Percentiles rank a stretch among this genome's conserved stretches.
phyloP scores from a whole-genome alignment of 495 filamentous ascomycete species.

The Neurospora intermedia region DNA sequence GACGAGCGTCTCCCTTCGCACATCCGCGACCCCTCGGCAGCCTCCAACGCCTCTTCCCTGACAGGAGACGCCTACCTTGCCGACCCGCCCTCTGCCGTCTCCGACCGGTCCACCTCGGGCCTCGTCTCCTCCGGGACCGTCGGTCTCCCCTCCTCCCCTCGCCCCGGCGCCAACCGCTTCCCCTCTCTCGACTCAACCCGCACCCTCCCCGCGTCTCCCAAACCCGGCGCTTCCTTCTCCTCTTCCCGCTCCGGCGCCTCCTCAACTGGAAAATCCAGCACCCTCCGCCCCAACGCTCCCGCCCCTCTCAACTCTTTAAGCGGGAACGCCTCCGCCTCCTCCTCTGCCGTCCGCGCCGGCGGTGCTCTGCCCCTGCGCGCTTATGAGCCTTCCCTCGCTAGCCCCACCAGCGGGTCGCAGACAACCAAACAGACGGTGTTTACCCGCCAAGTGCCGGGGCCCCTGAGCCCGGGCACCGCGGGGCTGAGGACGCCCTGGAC shows the following conservation, averaged over 20 bases:
- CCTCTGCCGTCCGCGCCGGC: slow-evolving; percentile 32
- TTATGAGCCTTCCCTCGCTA: slow-evolving; percentile 45
- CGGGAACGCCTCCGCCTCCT: slow-evolving; percentile 2
- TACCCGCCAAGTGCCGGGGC: slow-evolving; percentile 43
- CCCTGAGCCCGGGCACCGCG: slow-evolving; percentile 31
- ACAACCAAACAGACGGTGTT: slow-evolving; percentile 71
- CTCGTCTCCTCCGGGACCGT: slow-evolving; percentile 16
- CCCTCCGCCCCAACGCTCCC: slow-evolving; percentile 19
- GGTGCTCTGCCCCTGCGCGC: slow-evolving; percentile 51
- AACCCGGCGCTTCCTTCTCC: slow-evolving; percentile 20
- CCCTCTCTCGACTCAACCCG: slow-evolving; percentile 24
- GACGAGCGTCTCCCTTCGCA: slow-evolving; percentile 13
- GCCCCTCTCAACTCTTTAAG: background rate
- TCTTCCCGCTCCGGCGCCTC: background rate
- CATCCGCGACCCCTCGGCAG: slow-evolving; percentile 23
- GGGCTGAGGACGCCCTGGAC: slow-evolving; percentile 55
- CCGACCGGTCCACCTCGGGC: slow-evolving; percentile 29
- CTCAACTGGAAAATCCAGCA: background rate
- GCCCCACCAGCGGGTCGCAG: slow-evolving; percentile 28
- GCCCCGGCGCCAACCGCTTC: slow-evolving; percentile 36
- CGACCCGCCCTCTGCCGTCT: slow-evolving; percentile 32
- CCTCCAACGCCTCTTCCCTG: slow-evolving; percentile 12
- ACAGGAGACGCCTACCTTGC: slow-evolving; percentile 7
- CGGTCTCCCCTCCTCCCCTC: slow-evolving; percentile 36
- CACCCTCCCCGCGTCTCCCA: slow-evolving; percentile 31